Percentiles rank a stretch among this genome's conserved stretches.
These are phyloP conservation scores for Canavalia ensiformis DNA, from an alignment of 306 rosid species.

Conservation along the genomic window DNA sequence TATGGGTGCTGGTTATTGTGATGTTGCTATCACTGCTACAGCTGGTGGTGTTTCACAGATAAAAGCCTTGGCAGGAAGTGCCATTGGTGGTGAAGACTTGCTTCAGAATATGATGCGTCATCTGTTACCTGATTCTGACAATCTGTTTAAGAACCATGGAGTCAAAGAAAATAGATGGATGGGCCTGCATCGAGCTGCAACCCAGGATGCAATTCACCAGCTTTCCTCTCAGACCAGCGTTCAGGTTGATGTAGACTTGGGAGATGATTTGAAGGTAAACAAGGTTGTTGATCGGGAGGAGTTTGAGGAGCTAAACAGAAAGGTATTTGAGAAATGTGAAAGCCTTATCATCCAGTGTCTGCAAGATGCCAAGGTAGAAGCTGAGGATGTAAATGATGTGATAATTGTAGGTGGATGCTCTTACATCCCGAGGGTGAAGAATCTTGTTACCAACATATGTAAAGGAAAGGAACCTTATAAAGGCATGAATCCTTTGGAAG, in stretches of 20 bases:
- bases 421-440: conserved; percentile 72
- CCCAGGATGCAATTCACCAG: conserved; percentile 81
- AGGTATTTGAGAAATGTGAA: conserved; percentile 75
- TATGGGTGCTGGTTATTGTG: conserved; percentile 94
- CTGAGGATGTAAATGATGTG: conserved; percentile 70
- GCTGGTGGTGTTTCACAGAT: conserved; percentile 89
- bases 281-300: conserved; percentile 65
- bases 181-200: conserved; percentile 77
- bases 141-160: conserved; percentile 58
- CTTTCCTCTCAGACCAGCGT: conserved; percentile 66
- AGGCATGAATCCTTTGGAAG: conserved; percentile 80
- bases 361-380: conserved; percentile 72
- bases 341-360: conserved; percentile 71
- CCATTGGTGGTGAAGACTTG: conserved; percentile 94
- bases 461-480: conserved; percentile 64
- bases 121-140: conserved; percentile 70
- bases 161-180: conserved; percentile 63
- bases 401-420: conserved; percentile 89
- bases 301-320: conserved; percentile 78
- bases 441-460: conserved; percentile 53
- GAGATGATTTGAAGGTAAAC: conserved; percentile 65
- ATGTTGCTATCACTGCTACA: conserved; percentile 80
- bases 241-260: conserved; percentile 72
- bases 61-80: conserved; percentile 81
- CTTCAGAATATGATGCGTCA: conserved; percentile 84